Evolutionary conservation across 1,284 basidiomycete genomes (phyloP).

Genomic region (Ceratobasidium sp.): DNA sequence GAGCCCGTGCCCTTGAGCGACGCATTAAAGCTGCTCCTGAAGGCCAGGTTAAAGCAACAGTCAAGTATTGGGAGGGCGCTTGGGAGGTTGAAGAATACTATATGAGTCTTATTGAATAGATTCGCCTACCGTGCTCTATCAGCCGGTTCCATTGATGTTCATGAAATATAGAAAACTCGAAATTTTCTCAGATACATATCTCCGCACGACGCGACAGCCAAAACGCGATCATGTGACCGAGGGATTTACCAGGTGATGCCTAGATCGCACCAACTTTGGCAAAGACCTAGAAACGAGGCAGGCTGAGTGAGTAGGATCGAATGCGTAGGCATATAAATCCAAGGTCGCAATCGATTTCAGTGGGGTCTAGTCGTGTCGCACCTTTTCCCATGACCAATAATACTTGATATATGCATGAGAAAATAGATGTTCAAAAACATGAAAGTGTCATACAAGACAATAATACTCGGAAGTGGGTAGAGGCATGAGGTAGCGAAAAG

Average conservation of each 20-base stretch:
- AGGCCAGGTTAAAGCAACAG: slow-evolving; percentile 70
- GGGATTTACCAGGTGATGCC: background rate
- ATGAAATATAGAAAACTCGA: background rate
- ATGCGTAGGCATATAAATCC: no score
- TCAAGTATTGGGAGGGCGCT: slow-evolving; percentile 88
- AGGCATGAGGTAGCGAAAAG: no score
- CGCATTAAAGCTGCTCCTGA: slow-evolving; percentile 69
- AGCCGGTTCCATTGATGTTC: background rate
- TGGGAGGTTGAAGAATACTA: slow-evolving; percentile 87
- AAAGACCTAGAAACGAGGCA: no score
- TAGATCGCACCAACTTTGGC: no score
- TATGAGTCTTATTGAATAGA: slow-evolving; percentile 9
- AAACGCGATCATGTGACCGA: slow-evolving; percentile 13
- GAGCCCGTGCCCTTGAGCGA: slow-evolving; percentile 74
- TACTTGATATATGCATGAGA: no score
- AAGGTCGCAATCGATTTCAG: no score
- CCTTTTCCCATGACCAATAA: no score
- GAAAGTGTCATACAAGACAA: no score
- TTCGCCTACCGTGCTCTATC: background rate
- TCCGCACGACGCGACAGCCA: background rate
- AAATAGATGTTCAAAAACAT: no score
- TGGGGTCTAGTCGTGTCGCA: no score
- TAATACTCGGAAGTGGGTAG: no score
- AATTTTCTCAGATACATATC: background rate
- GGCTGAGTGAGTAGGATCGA: no score